phyloP scores from a whole-genome alignment of 495 filamentous ascomycete species.

The Xylaria bambusicola region DNA sequence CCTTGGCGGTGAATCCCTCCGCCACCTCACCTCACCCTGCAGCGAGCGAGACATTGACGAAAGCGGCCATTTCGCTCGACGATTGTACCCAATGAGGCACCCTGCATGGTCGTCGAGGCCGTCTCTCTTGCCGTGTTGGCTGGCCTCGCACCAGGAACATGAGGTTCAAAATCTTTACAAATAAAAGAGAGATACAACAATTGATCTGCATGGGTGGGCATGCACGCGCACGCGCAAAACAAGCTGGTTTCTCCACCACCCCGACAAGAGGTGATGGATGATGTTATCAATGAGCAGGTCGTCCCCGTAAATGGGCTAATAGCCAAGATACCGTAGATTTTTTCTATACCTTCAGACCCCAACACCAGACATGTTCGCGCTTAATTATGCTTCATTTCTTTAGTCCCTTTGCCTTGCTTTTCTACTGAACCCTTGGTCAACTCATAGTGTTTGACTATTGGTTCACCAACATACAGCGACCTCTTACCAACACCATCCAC shows the following conservation, averaged over 20 bases:
- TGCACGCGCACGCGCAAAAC: conserved; percentile 15
- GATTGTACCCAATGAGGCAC: conserved; percentile 7
- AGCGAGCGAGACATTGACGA: conserved; percentile 19
- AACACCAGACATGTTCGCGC: no score
- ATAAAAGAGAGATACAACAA: conserved; percentile 13
- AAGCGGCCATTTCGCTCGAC: conserved; percentile 18
- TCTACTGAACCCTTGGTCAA: background rate
- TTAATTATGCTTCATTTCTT: background rate
- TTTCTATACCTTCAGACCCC: conserved; percentile 7
- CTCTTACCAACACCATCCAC: background rate
- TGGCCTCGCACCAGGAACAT: conserved; percentile 7
- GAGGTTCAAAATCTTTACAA: conserved; percentile 3
- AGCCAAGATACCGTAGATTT: no score
- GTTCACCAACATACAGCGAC: background rate
- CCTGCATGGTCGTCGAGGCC: conserved; percentile 10
- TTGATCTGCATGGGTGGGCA: conserved; percentile 6
- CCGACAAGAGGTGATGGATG: conserved; percentile 5
- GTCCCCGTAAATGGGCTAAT: no score
- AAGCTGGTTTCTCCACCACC: conserved; percentile 15
- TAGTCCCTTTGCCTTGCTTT: background rate
- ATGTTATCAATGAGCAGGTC: conserved; percentile 5
- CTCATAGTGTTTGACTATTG: no score
- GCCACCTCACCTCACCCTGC: conserved; percentile 24
- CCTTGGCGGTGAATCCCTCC: conserved; percentile 23
- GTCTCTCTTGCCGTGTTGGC: conserved; percentile 6